Conservation (phyloP, 345 rosid genomes). For the Eucalyptus cloeziana region DNA sequence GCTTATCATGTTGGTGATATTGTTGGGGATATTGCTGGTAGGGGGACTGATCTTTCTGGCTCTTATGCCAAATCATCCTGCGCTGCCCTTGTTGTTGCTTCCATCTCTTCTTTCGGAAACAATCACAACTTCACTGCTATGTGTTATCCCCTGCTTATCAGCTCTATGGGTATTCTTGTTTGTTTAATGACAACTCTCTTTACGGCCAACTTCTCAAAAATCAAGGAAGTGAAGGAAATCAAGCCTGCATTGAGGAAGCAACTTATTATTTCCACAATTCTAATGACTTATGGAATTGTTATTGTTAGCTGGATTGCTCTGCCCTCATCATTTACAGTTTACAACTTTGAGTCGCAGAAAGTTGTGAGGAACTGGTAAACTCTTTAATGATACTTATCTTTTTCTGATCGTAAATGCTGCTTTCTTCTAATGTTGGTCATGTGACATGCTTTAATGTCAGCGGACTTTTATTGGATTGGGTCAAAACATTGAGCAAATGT, state of each 20-base stretch:
- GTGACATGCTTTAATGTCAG: too few relatives aligned
- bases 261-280: background rate
- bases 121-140: background rate
- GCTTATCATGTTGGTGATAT: background rate
- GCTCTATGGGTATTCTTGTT: background rate
- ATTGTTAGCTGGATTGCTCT: constrained; percentile 1
- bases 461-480: too few relatives aligned
- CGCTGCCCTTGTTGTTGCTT: constrained; percentile 1
- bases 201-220: background rate
- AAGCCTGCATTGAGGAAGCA: background rate
- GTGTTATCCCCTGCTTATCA: background rate
- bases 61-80: background rate
- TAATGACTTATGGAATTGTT: background rate
- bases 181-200: background rate
- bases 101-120: background rate
- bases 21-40: background rate
- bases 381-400: background rate
- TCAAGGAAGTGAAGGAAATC: background rate
- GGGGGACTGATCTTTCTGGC: background rate
- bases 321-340: background rate
- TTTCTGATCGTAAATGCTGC: background rate
- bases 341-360: background rate
- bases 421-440: background rate
- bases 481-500: background rate
- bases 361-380: background rate